Evolutionary conservation across 768 basidiomycete species (phyloP).

Genomic region (Hericium erinaceus): DNA sequence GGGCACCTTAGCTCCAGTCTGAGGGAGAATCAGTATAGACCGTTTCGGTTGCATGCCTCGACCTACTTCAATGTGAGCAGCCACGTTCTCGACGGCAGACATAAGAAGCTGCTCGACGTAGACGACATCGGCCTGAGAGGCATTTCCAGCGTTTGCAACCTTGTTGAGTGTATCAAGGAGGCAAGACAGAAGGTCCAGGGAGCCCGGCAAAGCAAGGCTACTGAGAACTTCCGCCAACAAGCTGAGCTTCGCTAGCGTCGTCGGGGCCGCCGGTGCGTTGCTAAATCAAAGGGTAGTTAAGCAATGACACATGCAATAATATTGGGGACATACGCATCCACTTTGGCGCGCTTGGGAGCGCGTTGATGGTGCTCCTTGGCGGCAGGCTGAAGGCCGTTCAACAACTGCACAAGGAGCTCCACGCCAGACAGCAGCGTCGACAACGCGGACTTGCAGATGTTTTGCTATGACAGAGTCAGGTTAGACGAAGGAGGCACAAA

Average conservation of each 20-base stretch:
- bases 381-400: conserved; percentile 39
- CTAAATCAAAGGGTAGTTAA: neutral
- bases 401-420: conserved; percentile 41
- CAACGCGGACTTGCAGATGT: conserved; percentile 32
- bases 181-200: conserved; percentile 58
- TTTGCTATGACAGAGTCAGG: conserved; percentile 1
- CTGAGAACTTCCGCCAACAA: conserved; percentile 64
- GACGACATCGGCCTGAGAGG: conserved; percentile 53
- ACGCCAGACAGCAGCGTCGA: conserved; percentile 41
- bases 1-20: conserved; percentile 46
- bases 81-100: conserved; percentile 64
- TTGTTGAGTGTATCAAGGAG: conserved; percentile 67
- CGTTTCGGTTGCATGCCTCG: neutral
- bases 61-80: conserved; percentile 46
- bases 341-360: conserved; percentile 56
- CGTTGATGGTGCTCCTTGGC: conserved; percentile 33
- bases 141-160: conserved; percentile 46
- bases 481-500: conserved; percentile 11
- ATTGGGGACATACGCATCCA: conserved; percentile 35
- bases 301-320: neutral
- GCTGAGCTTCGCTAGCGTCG: conserved; percentile 35
- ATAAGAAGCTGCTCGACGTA: conserved; percentile 81
- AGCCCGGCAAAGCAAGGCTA: conserved; percentile 54
- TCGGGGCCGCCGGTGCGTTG: neutral
- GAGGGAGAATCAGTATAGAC: neutral